Conservation (phyloP, 495 filamentous ascomycete genomes). For the Alectoria sarmentosa region DNA sequence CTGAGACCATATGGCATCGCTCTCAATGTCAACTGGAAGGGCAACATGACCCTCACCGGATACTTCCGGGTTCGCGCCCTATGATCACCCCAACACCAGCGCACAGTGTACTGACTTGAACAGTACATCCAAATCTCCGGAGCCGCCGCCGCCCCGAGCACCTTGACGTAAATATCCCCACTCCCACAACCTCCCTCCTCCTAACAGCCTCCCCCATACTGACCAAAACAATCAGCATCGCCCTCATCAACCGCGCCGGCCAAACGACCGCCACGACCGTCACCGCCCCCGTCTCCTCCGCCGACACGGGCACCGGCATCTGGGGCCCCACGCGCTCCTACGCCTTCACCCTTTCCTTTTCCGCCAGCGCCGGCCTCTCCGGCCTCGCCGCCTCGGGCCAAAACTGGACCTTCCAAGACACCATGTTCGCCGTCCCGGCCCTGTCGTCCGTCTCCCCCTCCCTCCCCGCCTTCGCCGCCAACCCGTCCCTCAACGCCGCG, state of each 20-base stretch:
- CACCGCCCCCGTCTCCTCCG: slow-evolving; percentile 18
- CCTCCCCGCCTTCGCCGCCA: slow-evolving; percentile 19
- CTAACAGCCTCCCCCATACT: neutral
- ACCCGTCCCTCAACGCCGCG: slow-evolving; percentile 13
- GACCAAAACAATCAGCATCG: slow-evolving; percentile 3
- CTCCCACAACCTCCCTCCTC: neutral
- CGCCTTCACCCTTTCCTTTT: slow-evolving; percentile 22
- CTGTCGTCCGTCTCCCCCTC: slow-evolving; percentile 17
- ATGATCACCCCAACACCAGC: neutral
- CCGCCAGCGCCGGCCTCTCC: slow-evolving; percentile 18
- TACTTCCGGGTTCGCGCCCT: slow-evolving; percentile 13
- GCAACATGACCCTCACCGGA: slow-evolving; percentile 22
- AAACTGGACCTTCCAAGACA: slow-evolving; percentile 23
- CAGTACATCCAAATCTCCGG: slow-evolving; percentile 21
- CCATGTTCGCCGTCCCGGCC: slow-evolving; percentile 21
- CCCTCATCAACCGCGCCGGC: slow-evolving; percentile 17
- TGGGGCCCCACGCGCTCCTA: slow-evolving; percentile 24
- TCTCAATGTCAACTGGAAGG: slow-evolving; percentile 21
- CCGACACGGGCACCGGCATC: slow-evolving; percentile 21
- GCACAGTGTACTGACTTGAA: neutral
- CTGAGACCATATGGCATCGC: slow-evolving; percentile 18
- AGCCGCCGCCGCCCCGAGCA: slow-evolving; percentile 18
- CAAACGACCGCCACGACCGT: slow-evolving; percentile 15
- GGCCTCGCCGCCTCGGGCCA: slow-evolving; percentile 18
- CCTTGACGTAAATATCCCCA: neutral